phyloP scores from a whole-genome alignment of 805 yeast genomes.

The Pichia heedii region DNA sequence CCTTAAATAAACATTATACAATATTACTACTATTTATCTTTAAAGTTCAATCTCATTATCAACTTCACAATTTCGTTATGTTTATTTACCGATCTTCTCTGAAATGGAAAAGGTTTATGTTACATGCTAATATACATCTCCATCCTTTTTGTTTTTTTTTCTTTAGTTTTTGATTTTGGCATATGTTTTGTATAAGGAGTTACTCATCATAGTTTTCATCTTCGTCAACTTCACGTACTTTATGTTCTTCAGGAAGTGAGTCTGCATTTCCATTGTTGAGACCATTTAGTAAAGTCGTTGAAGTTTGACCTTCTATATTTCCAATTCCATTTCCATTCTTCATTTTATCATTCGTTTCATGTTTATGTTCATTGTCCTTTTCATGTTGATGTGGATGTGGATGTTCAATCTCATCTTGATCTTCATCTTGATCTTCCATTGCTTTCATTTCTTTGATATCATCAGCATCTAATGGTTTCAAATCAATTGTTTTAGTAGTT shows the following conservation, averaged over 20 bases:
- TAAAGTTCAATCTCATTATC: background rate
- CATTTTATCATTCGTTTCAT: background rate
- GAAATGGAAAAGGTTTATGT: background rate
- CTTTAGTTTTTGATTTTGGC: too few species aligned
- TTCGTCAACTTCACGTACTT: conserved; percentile 27
- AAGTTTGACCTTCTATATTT: background rate
- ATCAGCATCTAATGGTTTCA: conserved; percentile 26
- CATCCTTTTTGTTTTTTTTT: too few species aligned
- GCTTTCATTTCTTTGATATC: conserved; percentile 20
- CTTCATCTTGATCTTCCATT: conserved; percentile 3
- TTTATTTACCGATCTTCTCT: too few species aligned
- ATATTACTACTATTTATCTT: background rate
- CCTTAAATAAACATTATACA: too few species aligned
- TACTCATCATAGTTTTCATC: conserved; percentile 32
- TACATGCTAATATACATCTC: background rate
- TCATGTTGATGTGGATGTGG: background rate
- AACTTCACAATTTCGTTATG: too few species aligned
- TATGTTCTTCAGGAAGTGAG: conserved; percentile 1
- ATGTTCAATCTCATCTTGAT: too few species aligned
- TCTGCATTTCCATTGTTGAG: background rate
- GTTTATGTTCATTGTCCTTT: conserved; percentile 2
- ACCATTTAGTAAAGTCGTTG: background rate
- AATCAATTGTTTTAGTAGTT: conserved; percentile 15
- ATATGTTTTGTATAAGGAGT: background rate
- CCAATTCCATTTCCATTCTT: background rate